Evolutionary conservation across 108 stramenopile species (phyloP).

Genomic region (Hondaea fermentalgiana): DNA sequence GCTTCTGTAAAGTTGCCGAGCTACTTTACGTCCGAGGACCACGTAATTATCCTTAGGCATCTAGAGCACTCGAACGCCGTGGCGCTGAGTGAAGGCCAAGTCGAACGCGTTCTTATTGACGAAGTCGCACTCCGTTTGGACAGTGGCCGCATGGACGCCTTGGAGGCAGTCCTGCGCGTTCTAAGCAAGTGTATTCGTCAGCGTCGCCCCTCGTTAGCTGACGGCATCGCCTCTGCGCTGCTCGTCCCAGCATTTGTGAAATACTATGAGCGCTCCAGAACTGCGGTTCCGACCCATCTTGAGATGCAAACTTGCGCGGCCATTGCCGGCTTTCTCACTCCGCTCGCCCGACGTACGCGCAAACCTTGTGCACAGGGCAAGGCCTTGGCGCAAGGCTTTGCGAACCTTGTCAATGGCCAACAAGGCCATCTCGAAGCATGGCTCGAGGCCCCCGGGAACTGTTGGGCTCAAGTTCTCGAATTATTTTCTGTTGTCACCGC

Average conservation of each 20-base stretch:
- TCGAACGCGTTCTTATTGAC: neutral
- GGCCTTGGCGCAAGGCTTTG: neutral
- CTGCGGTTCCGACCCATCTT: neutral
- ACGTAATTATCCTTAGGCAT: neutral
- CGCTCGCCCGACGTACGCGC: neutral
- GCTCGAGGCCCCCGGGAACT: neutral
- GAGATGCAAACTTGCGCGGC: neutral
- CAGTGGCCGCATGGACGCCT: neutral
- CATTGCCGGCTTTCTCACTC: neutral
- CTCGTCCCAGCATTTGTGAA: neutral
- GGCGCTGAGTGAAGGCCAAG: neutral
- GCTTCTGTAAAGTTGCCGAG: neutral
- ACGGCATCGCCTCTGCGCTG: neutral
- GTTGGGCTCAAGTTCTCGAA: neutral
- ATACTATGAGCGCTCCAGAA: neutral
- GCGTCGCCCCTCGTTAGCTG: neutral
- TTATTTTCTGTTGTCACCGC: neutral
- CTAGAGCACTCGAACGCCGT: neutral
- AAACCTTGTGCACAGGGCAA: neutral
- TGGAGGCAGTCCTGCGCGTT: neutral
- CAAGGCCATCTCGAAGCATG: neutral
- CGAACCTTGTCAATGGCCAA: neutral
- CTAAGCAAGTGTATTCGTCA: neutral
- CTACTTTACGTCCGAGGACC: neutral
- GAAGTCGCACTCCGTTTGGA: neutral